Evolutionary conservation across 1,284 basidiomycete genomes (phyloP), one percentile per base, ranked within the genome.

Genomic region (Somion occarium): DNA sequence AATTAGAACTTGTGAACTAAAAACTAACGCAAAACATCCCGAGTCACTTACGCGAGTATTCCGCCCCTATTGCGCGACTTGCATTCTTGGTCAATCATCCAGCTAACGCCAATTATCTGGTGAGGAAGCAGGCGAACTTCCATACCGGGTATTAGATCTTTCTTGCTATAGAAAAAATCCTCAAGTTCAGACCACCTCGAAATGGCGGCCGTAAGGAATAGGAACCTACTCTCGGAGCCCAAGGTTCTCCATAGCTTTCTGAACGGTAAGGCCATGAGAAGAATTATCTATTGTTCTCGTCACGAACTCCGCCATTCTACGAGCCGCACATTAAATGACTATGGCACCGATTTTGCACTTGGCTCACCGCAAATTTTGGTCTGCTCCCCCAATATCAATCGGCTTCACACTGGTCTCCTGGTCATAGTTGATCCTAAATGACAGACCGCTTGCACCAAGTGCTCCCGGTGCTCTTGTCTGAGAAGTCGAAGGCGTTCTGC

Each of bases 71-170:
- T 69, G 2, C 56, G 54, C 26, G 73, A 67, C 11, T 68, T 66
- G 23, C 54, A 61, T 59, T 85, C 83, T 62, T 82, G 78, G 18
- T 78, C 68, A 5, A 83, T 52, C 81, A 80, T 85, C 85, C 87
- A 90, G 44, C 74, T 73, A 12, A 88, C 84, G 1, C 88, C 83
- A 53, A 90, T 86, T 18, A 79, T 69, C 62, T 91, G 88, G 63
- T 89, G 86, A 5, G 79, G 76, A 37, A 90, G 66, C 11, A 90
- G 68, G 2, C 76, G 73, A n/a, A 88, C 79, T 61, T 80, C 79
- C 60, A 90, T 68, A 1, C 83, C 82, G 4, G 80, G 78, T 2
- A 87, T 60, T 13, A 80, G 61, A 55, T 84, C 80, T 45, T 69
- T 68, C 38, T 73, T 62, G 53, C 82, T 83, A 52, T 22, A 11